Percentiles rank a stretch among this genome's conserved stretches.
These are phyloP conservation scores for Fraxinus excelsior DNA, from an alignment of 257 asterid species.

Conservation along the genomic window DNA sequence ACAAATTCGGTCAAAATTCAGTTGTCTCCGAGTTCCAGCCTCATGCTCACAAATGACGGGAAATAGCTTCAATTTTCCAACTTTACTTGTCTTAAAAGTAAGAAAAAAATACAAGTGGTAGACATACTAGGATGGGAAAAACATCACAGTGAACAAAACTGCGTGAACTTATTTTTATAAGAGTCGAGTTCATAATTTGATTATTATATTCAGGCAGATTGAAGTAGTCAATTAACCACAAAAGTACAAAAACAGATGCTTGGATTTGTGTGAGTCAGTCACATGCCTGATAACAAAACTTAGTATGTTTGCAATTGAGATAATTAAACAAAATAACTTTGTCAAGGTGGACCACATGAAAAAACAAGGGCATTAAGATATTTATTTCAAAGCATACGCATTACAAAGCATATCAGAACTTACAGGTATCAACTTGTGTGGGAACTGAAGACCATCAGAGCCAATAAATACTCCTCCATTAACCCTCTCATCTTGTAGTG, in stretches of 20 bases:
- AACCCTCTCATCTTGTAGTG: slow-evolving; percentile 91
- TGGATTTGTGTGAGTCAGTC: slow-evolving; percentile 8
- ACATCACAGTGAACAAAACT: not conserved
- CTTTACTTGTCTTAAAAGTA: not conserved
- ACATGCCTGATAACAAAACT: slow-evolving; percentile 5
- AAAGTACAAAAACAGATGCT: not conserved
- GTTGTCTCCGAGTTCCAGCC: not conserved
- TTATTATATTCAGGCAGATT: not conserved
- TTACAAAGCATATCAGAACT: slow-evolving; percentile 27
- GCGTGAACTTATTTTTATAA: not conserved
- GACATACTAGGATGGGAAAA: not conserved
- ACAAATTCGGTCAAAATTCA: not conserved
- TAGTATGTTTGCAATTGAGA: not conserved
- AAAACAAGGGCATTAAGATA: not conserved
- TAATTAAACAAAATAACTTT: slow-evolving; percentile 5
- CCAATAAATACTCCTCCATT: slow-evolving; percentile 92
- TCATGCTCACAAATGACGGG: not conserved
- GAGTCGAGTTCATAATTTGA: not conserved
- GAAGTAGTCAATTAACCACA: not conserved
- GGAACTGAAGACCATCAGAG: slow-evolving; percentile 89
- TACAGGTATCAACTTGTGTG: slow-evolving; percentile 93
- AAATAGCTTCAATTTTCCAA: not conserved
- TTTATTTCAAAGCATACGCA: slow-evolving; percentile 9
- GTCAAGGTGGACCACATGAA: slow-evolving; percentile 12
- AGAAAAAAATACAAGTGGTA: not conserved